Evolutionary conservation across 1,284 basidiomycete genomes (phyloP), one percentile per base, ranked within the genome.

Genomic region (Ceraceosorus bombacis): DNA sequence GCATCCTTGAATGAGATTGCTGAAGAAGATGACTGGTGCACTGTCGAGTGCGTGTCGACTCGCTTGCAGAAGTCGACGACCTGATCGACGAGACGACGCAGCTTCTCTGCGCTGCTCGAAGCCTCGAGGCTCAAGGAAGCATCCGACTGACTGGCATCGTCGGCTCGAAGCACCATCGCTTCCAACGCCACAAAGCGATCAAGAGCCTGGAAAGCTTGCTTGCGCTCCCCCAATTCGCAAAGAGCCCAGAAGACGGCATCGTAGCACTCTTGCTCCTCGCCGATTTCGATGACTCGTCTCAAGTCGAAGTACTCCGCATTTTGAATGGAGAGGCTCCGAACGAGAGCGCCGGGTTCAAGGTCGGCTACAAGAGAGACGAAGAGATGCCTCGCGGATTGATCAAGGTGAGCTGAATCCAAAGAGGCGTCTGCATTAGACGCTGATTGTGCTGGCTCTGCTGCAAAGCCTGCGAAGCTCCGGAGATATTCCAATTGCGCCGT

Each of bases 161-260:
- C 49, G 43, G 43, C 43, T 7, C 56, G 56, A 6, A 57, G 49
- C 2, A 53, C 52, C 54, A 90, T 70, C 12, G 80, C 78, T 17
- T 80, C 77, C 39, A 73, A 60, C 36, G 83, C 67, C 43, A 61
- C 62, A 53, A 38, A 55, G 53, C 52, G 49, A 27, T 74, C 73
- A 1, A 77, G 62, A 52, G 62, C 64, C 4, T 65, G 63, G 53
- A 75, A 67, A 0, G 68, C 88, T 38, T 82, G 82, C 41, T 80
- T 79, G 1, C 86, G 83, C 54, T 84, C 81, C 0, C 86, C 88
- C 36, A 80, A 80, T 63, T 83, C 82, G 71, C 91, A 84, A 54
- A 87, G 78, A 1, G 85, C 82, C 93, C 93, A 97, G 2, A 97
- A 80, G 27, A 88, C 85, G 2, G 87, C 89, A 62, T 90, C 86